Conservation (phyloP, 108 stramenopile species). For the Ochromonas danica region DNA sequence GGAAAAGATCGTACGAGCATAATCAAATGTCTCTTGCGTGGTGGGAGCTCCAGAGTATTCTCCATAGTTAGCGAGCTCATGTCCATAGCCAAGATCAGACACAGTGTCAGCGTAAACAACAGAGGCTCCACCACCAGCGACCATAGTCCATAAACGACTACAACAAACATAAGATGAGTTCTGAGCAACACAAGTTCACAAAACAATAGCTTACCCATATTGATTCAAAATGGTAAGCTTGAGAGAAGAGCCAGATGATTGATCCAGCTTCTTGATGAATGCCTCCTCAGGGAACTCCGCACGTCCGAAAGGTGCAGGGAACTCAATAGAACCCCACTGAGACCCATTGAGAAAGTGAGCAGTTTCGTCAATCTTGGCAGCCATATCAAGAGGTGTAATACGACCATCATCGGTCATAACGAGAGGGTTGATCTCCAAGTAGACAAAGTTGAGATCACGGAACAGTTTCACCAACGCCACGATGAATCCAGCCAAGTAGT, state of each 20-base stretch:
- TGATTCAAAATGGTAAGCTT: slow-evolving; percentile 86
- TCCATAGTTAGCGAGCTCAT: slow-evolving; percentile 86
- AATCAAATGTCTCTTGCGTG: slow-evolving; percentile 79
- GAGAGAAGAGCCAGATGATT: slow-evolving; percentile 69
- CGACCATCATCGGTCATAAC: slow-evolving; percentile 61
- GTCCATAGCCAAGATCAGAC: slow-evolving; percentile 71
- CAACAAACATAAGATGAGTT: no score
- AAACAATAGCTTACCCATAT: no score
- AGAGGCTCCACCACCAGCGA: slow-evolving; percentile 83
- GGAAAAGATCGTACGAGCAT: slow-evolving; percentile 76
- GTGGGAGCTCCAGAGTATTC: slow-evolving; percentile 85
- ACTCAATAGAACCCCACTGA: slow-evolving; percentile 77
- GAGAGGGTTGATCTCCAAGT: slow-evolving; percentile 85
- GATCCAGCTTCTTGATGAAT: slow-evolving; percentile 74
- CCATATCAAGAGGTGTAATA: slow-evolving; percentile 70
- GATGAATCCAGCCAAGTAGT: slow-evolving; percentile 64
- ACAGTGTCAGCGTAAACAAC: slow-evolving; percentile 92
- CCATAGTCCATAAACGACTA: slow-evolving; percentile 89
- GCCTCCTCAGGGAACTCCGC: slow-evolving; percentile 78
- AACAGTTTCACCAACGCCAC: slow-evolving; percentile 67
- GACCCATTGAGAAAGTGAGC: slow-evolving; percentile 69
- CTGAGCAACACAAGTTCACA: no score
- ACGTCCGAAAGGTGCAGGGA: slow-evolving; percentile 75
- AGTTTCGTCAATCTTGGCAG: slow-evolving; percentile 84
- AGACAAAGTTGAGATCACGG: slow-evolving; percentile 74